Percentiles rank a stretch among this genome's conserved stretches.
Evolutionary conservation across 2,329 filamentous ascomycete genomes (phyloP).

Genomic region (Escovopsis sp.): DNA sequence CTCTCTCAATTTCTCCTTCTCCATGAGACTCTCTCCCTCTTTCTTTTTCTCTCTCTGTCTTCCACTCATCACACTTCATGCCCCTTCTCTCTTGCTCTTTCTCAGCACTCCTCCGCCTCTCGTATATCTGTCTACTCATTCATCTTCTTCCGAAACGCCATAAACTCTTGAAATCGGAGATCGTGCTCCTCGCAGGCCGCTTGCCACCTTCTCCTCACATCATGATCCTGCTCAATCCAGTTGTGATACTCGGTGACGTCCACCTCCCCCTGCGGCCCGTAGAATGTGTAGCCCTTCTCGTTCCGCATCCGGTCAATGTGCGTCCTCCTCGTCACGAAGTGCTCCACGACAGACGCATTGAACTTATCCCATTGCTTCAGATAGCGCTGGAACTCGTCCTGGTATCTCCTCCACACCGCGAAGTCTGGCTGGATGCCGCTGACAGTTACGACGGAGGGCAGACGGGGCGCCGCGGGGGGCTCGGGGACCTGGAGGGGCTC

Average conservation of each 20-base stretch:
- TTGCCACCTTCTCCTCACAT: conserved; percentile 45
- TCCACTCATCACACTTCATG: too few relatives aligned
- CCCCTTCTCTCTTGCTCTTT: too few relatives aligned
- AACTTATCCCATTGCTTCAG: conserved; percentile 33
- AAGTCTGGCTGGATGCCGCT: conserved; percentile 27
- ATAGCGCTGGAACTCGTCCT: conserved; percentile 37
- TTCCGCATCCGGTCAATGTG: conserved; percentile 23
- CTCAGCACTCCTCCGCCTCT: too few relatives aligned
- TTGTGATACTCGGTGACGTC: conserved; percentile 43
- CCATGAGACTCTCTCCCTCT: background rate
- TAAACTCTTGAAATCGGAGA: conserved; percentile 41
- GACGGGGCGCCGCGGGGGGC: conserved; percentile 33
- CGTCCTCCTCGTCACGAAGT: conserved; percentile 37
- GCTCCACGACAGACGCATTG: conserved; percentile 36
- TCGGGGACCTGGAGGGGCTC: conserved; percentile 29
- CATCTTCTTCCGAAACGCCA: conserved; percentile 30
- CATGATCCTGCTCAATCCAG: conserved; percentile 48
- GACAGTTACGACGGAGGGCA: conserved; percentile 27
- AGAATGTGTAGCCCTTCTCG: conserved; percentile 29
- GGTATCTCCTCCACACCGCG: conserved; percentile 34
- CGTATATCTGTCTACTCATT: conserved; percentile 8
- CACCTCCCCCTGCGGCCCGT: conserved; percentile 24
- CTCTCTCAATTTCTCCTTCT: too few relatives aligned
- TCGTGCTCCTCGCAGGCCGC: conserved; percentile 45
- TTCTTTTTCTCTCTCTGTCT: too few relatives aligned